Evolutionary conservation across 2,329 filamentous ascomycete genomes (phyloP), one percentile per base, ranked within the genome.

Genomic region (Diaporthe caulivora): DNA sequence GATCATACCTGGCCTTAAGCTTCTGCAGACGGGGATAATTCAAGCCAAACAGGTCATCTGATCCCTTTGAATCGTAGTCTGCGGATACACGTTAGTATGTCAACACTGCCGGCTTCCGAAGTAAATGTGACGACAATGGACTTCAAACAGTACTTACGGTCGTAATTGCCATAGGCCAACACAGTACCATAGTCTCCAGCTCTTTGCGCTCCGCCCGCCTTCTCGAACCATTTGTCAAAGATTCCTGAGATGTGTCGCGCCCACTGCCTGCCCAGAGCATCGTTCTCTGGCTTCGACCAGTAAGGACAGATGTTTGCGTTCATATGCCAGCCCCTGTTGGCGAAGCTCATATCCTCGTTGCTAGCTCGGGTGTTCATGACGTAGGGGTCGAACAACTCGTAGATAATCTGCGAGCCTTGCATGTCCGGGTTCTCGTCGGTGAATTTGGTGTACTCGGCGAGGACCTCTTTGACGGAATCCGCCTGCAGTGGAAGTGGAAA

Each of bases 351-450:
- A 18, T 86, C 83, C 37, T 84, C 84, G 13, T 78, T 81, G 76
- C 86, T 86, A 29, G 81, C 81, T 71, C 86, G 74, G 1, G 81
- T 84, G 60, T 84, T 80, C 62, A 84, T 82, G 13, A 83, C 82
- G 78, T 82, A 86, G 62, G 73, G 73, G 77, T 80, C 68, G 67
- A 78, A 78, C 37, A 79, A 78, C 73, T 86, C 83, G 18, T 31
- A 64, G 26, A 64, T 31, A 9, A 64, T n/a, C 40, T 31, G 21
- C 9, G 40, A 64, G 26, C 17, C 24, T n/a, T 17, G 17, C 58
- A 34, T 31, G 26, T 47, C 58, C 7, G 58, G 18, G 18, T 64
- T 64, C 17, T 64, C 40, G 5, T 64, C 40, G 10, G 58, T 64
- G 42, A 64, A 64, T 26, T 64, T 31, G 40, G 17, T 64, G 42